These are phyloP conservation scores for Leishmania lainsoni DNA, from an alignment of 208 protist species.

Conservation along the genomic window DNA sequence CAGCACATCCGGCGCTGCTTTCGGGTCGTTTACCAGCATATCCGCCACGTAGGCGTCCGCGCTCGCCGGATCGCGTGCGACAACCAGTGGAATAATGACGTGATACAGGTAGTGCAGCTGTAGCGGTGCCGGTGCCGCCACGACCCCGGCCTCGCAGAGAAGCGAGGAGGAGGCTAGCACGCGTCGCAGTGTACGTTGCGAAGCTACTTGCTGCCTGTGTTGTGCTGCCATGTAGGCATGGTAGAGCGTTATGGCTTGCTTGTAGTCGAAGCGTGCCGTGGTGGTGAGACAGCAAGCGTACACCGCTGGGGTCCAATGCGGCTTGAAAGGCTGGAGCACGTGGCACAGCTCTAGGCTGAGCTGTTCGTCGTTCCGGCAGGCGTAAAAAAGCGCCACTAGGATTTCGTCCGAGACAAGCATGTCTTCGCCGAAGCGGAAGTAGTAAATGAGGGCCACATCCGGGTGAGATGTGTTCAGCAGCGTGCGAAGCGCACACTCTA, in stretches of 20 bases:
- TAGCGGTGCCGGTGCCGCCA: constrained; percentile 8
- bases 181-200: constrained; percentile 17
- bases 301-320: constrained; percentile 57
- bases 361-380: constrained; percentile 43
- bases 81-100: constrained; percentile 72
- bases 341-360: constrained; percentile 57
- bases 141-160: constrained; percentile 28
- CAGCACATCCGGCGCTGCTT: constrained; percentile 66
- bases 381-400: constrained; percentile 65
- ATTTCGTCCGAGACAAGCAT: constrained; percentile 70
- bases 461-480: constrained; percentile 43
- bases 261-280: constrained; percentile 51
- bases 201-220: constrained; percentile 2
- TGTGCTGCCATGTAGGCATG: constrained; percentile 38
- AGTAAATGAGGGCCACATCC: constrained; percentile 56
- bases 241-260: constrained; percentile 58
- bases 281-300: constrained; percentile 83
- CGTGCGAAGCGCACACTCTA: constrained; percentile 57
- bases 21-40: constrained; percentile 64
- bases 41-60: constrained; percentile 48
- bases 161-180: constrained; percentile 34
- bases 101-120: constrained; percentile 72
- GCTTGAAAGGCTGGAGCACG: constrained; percentile 46
- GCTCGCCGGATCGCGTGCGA: constrained; percentile 44
- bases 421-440: constrained; percentile 62